phyloP scores from a whole-genome alignment of 768 basidiomycete genomes.

The Russula emetica region DNA sequence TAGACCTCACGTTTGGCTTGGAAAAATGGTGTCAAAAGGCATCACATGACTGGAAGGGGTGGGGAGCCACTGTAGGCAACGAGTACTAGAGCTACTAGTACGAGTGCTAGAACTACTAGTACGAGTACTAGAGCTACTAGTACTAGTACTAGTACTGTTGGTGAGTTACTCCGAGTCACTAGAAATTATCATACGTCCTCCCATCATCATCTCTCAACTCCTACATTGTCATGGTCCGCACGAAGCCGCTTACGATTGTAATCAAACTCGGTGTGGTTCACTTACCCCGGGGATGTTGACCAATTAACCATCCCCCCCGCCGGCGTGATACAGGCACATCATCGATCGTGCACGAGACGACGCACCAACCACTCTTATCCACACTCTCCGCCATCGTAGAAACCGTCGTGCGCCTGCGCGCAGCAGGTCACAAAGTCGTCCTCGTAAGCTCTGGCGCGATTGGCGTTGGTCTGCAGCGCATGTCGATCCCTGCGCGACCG shows the following conservation, averaged over 20 bases:
- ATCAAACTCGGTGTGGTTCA: conserved; percentile 35
- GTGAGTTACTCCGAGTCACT: no score
- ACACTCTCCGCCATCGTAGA: conserved; percentile 91
- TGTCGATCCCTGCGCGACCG: conserved; percentile 75
- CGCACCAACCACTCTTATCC: conserved; percentile 87
- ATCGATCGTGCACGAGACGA: conserved; percentile 92
- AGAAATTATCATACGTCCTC: not conserved
- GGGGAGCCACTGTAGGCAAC: no score
- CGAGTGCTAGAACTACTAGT: no score
- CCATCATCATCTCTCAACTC: not conserved
- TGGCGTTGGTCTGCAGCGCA: conserved; percentile 88
- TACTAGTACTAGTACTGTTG: no score
- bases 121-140: no score
- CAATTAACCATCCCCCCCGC: not conserved
- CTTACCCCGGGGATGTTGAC: conserved; percentile 1
- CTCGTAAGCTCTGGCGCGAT: conserved; percentile 98
- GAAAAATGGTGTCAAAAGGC: no score
- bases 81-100: no score
- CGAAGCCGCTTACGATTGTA: conserved; percentile 26
- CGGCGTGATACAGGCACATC: conserved; percentile 64
- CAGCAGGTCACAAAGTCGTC: conserved; percentile 87
- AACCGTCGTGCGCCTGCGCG: conserved; percentile 72
- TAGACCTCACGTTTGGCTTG: no score
- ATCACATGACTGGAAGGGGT: no score
- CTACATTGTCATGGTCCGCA: conserved; percentile 11